Base-by-base conservation (phyloP, 148 eudicot genomes). In the Persicaria maculosa region DNA sequence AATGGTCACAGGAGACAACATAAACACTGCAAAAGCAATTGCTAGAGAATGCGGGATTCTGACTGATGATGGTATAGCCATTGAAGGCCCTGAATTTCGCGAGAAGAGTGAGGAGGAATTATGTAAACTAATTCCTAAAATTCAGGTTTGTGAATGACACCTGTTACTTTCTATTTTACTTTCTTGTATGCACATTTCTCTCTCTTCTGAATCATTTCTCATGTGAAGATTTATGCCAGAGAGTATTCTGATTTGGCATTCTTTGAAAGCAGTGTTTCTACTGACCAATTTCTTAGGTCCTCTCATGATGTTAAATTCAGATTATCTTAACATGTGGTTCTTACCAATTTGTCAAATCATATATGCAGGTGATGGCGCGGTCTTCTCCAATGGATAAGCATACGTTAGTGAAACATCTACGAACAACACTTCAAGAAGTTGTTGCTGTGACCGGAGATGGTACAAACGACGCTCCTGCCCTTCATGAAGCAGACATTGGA, bases 371-470 rank as follows among this genome's bases (percentile, higher is more conserved):
- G 10, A 91, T 91, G 94, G 97, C 97, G 55, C 88, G 97, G 79
- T 91, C 94, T 75, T 91, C 94, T 31, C 94, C 97, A 53, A 78
- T 91, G 86, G 94, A 91, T 82, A 89, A 91, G 74, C 93, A 91
- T 81, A 85, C 82, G 47, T 82, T 91, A 67, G 97, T 91, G 48
- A 91, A 74, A 80, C 88, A 83, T 73, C 74, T 91, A 48, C 80
- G 97, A 20, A 86, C 93, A n/a, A 88, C 89, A 15, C 81, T 91
- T 75, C 74, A 83, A 73, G 97, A 91, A 83, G 94, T 92, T 82
- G 97, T 90, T 72, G 97, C 95, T 47, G 95, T 90, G 54, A 90
- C 97, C 25, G 97, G 97, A 74, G 97, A 92, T 79, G 97, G 97
- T 68, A 92, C 97, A 61, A 92, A 92, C 84, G 97, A 90, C 77